Percentiles rank a stretch among this genome's conserved stretches.
These are phyloP conservation scores for Spergularia azorica DNA, from an alignment of 179 eudicot genomes.

Conservation along the genomic window DNA sequence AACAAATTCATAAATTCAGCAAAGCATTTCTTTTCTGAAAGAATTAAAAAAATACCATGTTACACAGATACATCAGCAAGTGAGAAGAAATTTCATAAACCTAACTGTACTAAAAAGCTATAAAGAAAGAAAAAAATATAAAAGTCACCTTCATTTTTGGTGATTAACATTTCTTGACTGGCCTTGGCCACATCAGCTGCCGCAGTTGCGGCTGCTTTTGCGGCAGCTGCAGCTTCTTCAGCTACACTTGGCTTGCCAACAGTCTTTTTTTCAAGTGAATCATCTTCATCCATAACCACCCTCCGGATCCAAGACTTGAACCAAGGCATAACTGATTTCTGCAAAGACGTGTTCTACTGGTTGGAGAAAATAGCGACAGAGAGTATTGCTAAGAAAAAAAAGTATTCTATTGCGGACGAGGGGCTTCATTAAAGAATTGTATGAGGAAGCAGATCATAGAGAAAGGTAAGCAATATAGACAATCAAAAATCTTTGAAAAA, in stretches of 20 bases:
- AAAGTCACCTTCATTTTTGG: slow-evolving; percentile 68
- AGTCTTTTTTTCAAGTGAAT: slow-evolving; percentile 32
- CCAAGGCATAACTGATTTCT: slow-evolving; percentile 77
- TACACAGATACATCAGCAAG: slow-evolving; percentile 5
- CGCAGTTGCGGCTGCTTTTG: slow-evolving; percentile 90
- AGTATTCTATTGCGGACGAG: neutral
- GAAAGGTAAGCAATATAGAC: neutral
- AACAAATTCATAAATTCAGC: slow-evolving; percentile 67
- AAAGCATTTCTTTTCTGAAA: slow-evolving; percentile 71
- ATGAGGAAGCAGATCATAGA: neutral
- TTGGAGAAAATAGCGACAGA: neutral
- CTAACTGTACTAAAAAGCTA: neutral
- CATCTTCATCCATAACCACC: slow-evolving; percentile 65
- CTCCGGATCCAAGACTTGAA: slow-evolving; percentile 93
- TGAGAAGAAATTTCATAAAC: neutral
- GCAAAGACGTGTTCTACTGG: slow-evolving; percentile 23
- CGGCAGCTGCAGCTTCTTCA: slow-evolving; percentile 92
- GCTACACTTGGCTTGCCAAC: slow-evolving; percentile 55
- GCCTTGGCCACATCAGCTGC: slow-evolving; percentile 92
- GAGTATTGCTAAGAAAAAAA: neutral
- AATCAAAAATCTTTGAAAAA: slow-evolving; percentile 15
- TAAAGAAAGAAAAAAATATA: neutral
- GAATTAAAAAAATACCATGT: slow-evolving; percentile 8
- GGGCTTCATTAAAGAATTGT: neutral
- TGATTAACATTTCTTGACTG: slow-evolving; percentile 80